Evolutionary conservation across 345 rosid genomes (phyloP), one percentile per base, ranked within the genome.

Genomic region (Gossypium raimondii): DNA sequence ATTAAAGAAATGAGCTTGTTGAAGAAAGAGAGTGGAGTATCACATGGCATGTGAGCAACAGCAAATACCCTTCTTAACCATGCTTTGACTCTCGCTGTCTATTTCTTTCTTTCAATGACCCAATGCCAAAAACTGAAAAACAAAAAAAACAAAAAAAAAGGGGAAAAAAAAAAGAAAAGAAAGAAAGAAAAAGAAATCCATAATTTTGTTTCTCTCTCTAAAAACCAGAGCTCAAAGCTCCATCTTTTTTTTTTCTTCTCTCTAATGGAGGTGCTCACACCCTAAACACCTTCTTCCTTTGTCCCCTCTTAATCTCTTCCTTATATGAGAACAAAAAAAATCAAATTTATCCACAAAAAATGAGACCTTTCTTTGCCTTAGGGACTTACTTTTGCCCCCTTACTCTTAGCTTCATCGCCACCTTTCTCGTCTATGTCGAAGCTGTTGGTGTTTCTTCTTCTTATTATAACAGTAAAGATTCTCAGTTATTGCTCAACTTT

Each of bases 21-120:
- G 18, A 74, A 12, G 74, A 60, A 79, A 73, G 68, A 25, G 64
- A 75, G 76, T 77, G 82, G 34, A 11, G 64, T 12, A 81, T 88
- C 87, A 89, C 93, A 89, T 86, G 97, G 92, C 97, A 89, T 89
- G 97, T 89, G 92, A 89, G 83, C 79, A 88, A 86, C 97, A 88
- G 93, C 93, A 84, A 89, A 83, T 84, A 82, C 92, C 89, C 85
- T 82, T 82, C 86, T 87, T 76, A 11, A 75, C 84, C 84, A 24
- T 75, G 80, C 84, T 90, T 80, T 83, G 83, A 78, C 84, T 73
- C 82, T 72, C 65, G 48, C 62, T 29, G 64, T 60, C 77, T 75
- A 65, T 68, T 64, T 48, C 63, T 57, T 2, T 48, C 34, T n/a
- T 20, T 56, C 67, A 22, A 17, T 25, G 61, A n/a, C 48, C 43